A percentile compares a stretch with the other conserved stretches of the same genome.
Conservation (phyloP, 2,329 filamentous ascomycete genomes). For the Talaromyces funiculosus region DNA sequence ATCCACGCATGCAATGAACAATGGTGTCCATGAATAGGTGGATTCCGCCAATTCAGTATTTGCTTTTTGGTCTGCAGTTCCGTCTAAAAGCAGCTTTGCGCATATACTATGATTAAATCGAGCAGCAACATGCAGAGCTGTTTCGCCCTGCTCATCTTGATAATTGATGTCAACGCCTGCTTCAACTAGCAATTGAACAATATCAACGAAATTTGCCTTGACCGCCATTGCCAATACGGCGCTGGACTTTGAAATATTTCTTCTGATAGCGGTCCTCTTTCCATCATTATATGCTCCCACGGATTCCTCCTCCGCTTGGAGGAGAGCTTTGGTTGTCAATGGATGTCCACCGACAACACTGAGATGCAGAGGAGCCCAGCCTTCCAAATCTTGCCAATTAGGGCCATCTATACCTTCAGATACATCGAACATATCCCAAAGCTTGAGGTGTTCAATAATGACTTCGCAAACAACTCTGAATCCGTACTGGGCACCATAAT, state of each 20-base stretch:
- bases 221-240: constrained; percentile 83
- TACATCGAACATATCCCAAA: constrained; percentile 81
- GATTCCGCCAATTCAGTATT: constrained; percentile 74
- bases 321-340: constrained; percentile 72
- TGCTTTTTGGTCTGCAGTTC: constrained; percentile 63
- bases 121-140: constrained; percentile 84
- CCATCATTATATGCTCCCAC: constrained; percentile 26
- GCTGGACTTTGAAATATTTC: constrained; percentile 72
- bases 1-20: constrained; percentile 89
- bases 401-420: constrained; percentile 78
- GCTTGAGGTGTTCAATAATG: constrained; percentile 81
- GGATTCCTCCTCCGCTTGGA: constrained; percentile 74
- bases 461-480: constrained; percentile 86
- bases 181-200: constrained; percentile 81
- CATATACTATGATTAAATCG: constrained; percentile 81
- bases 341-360: constrained; percentile 88
- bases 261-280: constrained; percentile 59
- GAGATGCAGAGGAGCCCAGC: constrained; percentile 83
- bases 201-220: constrained; percentile 76
- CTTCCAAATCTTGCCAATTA: constrained; percentile 88
- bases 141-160: constrained; percentile 84
- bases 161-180: constrained; percentile 91
- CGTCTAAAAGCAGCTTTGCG: constrained; percentile 67
- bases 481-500: constrained; percentile 92
- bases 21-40: constrained; percentile 88